Base-by-base conservation (phyloP, 2,329 filamentous ascomycete genomes). In the Seiridium unicorne region DNA sequence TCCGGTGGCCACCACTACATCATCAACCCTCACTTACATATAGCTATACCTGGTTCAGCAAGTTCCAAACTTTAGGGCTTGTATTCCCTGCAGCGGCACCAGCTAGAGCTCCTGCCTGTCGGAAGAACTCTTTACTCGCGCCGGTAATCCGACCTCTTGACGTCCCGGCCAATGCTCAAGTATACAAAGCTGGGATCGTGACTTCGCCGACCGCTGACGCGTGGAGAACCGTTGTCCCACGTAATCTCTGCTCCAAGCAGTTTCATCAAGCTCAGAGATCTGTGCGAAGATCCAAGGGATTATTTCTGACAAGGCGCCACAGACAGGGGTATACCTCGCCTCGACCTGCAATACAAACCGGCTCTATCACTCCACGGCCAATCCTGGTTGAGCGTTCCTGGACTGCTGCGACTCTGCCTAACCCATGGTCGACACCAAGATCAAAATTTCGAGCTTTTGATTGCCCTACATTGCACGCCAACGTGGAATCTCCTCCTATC, bases 1-100 rank as follows among this genome's bases (percentile, higher is more conserved):
- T 48, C 18, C 18, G 32, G 55, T 46, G 55, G 49, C 36, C 35
- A 51, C 35, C 32, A 58, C 44, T 26, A 51, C 55, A 58, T 58
- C 55, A 51, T 51, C 26, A 32, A 18, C 18, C 31, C 46, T 51
- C 36, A 49, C 44, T 18, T 42, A 58, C 55, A 51, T 51, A 40
- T 35, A 54, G 49, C 57, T 59, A 54, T 59, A 44, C 57, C 57
- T 59, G 57, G 36, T 53, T 58, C 6, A 51, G 55, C 55, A 58
- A 51, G 46, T 38, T 51, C 55, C 34, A 49, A 32, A 40, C 44
- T 51, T 57, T 49, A 51, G 55, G 55, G 55, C 44, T 49, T 42
- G 10, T 51, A 11, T 51, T 51, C 55, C 46, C 55, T 58, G 55
- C 46, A 51, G 46, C 46, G 13, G 34, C 55, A 44, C 46, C 55